These are phyloP conservation scores for Porpolomopsis calyptriformis DNA, from an alignment of 768 basidiomycete species.

Conservation along the genomic window DNA sequence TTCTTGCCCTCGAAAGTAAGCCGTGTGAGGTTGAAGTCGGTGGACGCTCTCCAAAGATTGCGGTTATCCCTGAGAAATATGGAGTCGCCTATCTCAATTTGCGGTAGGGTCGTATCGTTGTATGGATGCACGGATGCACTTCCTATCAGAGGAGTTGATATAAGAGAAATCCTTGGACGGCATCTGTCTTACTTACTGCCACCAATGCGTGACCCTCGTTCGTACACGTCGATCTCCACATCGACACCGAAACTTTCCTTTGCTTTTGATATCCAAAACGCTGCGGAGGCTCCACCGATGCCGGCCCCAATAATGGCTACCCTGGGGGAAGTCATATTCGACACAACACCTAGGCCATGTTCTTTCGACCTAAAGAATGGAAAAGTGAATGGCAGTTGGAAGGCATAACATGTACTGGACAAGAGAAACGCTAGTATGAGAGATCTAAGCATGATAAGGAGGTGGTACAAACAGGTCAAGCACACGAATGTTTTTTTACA, in stretches of 20 bases:
- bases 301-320: constrained; percentile 89
- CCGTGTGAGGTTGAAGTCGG: constrained; percentile 67
- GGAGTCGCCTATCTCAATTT: constrained; percentile 79
- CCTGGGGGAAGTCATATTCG: constrained; percentile 29
- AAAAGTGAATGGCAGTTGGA: constrained; percentile 43
- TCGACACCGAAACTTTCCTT: constrained; percentile 58
- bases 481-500: no score
- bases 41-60: constrained; percentile 59
- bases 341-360: constrained; percentile 11
- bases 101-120: constrained; percentile 42
- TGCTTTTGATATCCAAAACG: constrained; percentile 74
- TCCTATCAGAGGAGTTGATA: constrained; percentile 33
- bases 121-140: constrained; percentile 73
- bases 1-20: constrained; percentile 35
- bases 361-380: constrained; percentile 39
- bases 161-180: constrained; percentile 3
- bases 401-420: constrained; percentile 25
- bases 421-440: constrained; percentile 19
- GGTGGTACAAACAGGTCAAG: no score
- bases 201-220: constrained; percentile 64
- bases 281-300: constrained; percentile 76
- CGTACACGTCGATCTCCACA: constrained; percentile 78
- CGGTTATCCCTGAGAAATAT: constrained; percentile 75
- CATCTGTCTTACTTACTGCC: constrained; percentile 52
- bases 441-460: background rate